Base-by-base conservation (phyloP, 345 rosid species). In the Sonneratia alba region DNA sequence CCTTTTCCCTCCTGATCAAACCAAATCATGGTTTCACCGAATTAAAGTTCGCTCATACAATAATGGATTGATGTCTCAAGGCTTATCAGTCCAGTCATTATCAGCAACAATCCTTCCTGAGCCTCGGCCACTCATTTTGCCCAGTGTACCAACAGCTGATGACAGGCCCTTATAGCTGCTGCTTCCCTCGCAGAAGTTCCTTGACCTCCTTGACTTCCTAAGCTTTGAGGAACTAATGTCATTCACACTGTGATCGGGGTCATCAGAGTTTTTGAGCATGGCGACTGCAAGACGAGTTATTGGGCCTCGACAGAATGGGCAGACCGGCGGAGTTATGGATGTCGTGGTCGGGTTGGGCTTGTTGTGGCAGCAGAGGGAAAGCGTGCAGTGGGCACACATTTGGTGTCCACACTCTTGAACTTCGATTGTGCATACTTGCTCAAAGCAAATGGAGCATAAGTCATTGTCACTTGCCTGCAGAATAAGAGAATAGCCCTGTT, bases 321-420 rank as follows among this genome's bases (percentile, higher is more conserved):
- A 96, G 4, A 88, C 97, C 0, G 98, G 98, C 68, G 97, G 94
- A 3, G 69, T 86, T 36, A 89, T 62, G 70, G 83, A 74, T 14
- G 91, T 82, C 0, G 91, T 92, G 36, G 98, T 84, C 21, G 99
- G 99, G 86, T 92, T 90, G 0, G 98, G 99, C 78, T 95, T 95
- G 85, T 90, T 92, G 79, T 95, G 94, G 80, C 99, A 95, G 76
- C 99, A 95, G 19, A 95, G 85, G 59, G 98, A 92, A 27, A 95
- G 84, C 1, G 94, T 92, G 87, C 99, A 95, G 66, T 87, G 94
- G 53, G 99, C 99, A 74, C 99, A 95, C 98, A 95, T 90, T 79
- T 92, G 99, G 78, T 95, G 99, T 65, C 98, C 93, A 19, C 99
- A 95, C 74, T 81, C 81, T 74, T 89, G 87, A 8, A 95, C 98